Evolutionary conservation across 2,329 filamentous ascomycete genomes (phyloP), one percentile per base, ranked within the genome.

Genomic region (Fusarium zealandicum): DNA sequence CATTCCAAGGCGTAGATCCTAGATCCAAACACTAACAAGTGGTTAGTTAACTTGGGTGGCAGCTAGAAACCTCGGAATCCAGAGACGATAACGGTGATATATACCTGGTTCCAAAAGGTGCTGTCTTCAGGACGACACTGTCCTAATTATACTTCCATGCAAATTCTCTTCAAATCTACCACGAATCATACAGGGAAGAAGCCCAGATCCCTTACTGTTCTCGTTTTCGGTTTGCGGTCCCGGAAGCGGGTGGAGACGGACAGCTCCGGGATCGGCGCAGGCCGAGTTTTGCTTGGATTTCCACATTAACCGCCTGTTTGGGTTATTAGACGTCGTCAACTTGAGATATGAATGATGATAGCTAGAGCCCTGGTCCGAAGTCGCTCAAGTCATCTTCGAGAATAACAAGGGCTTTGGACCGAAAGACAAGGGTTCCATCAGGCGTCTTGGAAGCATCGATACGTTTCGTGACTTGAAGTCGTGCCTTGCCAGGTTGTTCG

Each of bases 191-290:
- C 32, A 28, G 25, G 30, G n/a, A 32, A 32, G 25, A 46, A 49
- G 30, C 13, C 18, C 9, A 35, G 22, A 42, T 36, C 37, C 46
- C 37, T 28, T 36, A 31, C 32, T 36, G 16, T 42, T 32, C 28
- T n/a, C 9, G 37, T 38, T 13, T 14, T 40, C 30, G 38, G 18
- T 18, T 41, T 17, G 22, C 28, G 46, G 28, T 14, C 32, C 46
- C 46, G 46, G 46, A 16, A 18, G 12, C n/a, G 32, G 40, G 50
- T 57, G 57, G 54, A 49, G 27, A n/a, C 43, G 43, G 50, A 39
- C 43, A 38, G 30, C 50, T 60, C 57, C 57, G 57, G 46, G 45
- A 60, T 58, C 57, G 57, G 57, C 54, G 54, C 41, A 38, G 10
- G 39, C 57, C 54, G 54, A 42, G 20, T 47, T 9, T 41, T 25